These are phyloP conservation scores for Serpula lacrymans DNA, from an alignment of 768 basidiomycete genomes.

Conservation along the genomic window DNA sequence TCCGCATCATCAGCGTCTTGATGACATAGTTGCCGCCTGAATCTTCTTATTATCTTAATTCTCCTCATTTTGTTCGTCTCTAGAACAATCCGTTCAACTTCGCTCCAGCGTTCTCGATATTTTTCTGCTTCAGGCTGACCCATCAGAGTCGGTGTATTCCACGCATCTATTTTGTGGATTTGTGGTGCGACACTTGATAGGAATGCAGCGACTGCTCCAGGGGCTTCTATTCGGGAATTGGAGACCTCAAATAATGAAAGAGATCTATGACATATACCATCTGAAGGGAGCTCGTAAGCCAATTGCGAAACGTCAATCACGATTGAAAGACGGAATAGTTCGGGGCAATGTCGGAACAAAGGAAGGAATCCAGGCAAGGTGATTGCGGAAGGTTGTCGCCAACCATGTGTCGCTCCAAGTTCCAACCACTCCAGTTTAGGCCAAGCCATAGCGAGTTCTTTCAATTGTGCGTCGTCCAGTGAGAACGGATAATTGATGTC, in stretches of 20 bases:
- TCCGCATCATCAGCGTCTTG: no score
- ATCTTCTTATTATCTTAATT: conserved; percentile 1
- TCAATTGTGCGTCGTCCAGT: conserved; percentile 6
- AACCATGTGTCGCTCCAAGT: conserved; percentile 4
- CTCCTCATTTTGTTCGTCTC: no score
- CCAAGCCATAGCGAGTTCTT: conserved; percentile 5
- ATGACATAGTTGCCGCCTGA: conserved; percentile 1
- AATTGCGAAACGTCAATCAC: conserved; percentile 7
- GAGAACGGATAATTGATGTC: conserved; percentile 1
- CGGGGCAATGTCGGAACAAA: conserved; percentile 5
- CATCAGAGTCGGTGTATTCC: conserved; percentile 27
- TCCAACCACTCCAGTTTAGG: conserved; percentile 2
- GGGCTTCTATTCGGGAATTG: neutral
- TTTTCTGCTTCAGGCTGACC: conserved; percentile 20
- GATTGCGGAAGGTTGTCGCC: conserved; percentile 1
- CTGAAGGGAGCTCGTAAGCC: no score
- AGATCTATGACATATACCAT: no score
- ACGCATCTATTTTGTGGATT: conserved; percentile 23
- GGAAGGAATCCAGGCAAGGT: conserved; percentile 5
- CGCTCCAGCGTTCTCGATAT: conserved; percentile 21
- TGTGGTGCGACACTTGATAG: conserved; percentile 23
- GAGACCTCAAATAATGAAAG: no score
- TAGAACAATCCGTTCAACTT: conserved; percentile 18
- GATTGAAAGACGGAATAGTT: neutral
- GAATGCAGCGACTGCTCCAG: neutral